A percentile compares a stretch with the other conserved stretches of the same genome.
Evolutionary conservation across 805 yeast species (phyloP).

Genomic region (Yueomyces sinensis): DNA sequence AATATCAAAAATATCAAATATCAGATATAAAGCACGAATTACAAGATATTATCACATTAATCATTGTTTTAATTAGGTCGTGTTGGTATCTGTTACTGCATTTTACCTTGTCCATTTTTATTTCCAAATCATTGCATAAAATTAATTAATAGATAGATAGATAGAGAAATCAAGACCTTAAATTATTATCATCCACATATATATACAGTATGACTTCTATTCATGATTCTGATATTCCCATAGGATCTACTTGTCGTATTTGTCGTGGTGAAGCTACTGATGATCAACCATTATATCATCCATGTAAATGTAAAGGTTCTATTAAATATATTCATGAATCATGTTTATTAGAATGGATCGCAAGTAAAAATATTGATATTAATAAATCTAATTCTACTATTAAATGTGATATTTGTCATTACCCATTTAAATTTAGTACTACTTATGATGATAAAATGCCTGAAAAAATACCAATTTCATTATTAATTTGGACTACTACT

Average conservation of each 20-base stretch:
- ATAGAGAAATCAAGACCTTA: too few species aligned
- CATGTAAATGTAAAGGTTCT: constrained; percentile 90
- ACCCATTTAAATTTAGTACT: constrained; percentile 55
- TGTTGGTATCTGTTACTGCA: too few species aligned
- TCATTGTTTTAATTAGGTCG: too few species aligned
- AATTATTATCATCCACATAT: too few species aligned
- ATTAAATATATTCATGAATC: constrained; percentile 89
- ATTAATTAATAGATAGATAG: too few species aligned
- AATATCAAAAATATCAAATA: too few species aligned
- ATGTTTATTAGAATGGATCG: constrained; percentile 79
- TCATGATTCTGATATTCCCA: constrained; percentile 3
- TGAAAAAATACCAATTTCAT: constrained; percentile 37
- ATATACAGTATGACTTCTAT: background rate
- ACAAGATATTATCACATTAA: too few species aligned
- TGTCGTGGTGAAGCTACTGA: constrained; percentile 84
- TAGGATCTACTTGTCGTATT: constrained; percentile 59
- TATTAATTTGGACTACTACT: constrained; percentile 31
- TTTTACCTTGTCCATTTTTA: too few species aligned
- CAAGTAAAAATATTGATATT: constrained; percentile 22
- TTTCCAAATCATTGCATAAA: too few species aligned
- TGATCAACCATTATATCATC: constrained; percentile 72
- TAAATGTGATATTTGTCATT: constrained; percentile 80
- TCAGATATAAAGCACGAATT: too few species aligned
- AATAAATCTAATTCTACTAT: constrained; percentile 32
- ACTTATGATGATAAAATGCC: constrained; percentile 59